phyloP scores from a whole-genome alignment of 108 stramenopile genomes.

The Conticribra guillardii region DNA sequence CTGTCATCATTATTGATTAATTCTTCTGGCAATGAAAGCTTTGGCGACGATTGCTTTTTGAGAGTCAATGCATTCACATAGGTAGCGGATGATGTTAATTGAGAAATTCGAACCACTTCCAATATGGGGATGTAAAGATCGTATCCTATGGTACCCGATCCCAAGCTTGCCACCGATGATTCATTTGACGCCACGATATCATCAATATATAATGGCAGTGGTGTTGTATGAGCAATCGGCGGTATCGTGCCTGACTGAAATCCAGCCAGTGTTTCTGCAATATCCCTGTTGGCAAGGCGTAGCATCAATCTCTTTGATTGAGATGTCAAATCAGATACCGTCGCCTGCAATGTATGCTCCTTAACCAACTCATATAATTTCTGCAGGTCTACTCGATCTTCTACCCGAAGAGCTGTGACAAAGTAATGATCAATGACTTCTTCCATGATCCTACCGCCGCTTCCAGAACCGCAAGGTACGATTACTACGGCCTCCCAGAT shows the following conservation, averaged over 20 bases:
- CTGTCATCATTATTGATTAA: too few species aligned
- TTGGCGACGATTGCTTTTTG: neutral
- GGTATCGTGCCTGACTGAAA: constrained; percentile 49
- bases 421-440: constrained; percentile 25
- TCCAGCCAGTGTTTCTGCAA: constrained; percentile 45
- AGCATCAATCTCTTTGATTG: constrained; percentile 8
- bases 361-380: constrained; percentile 15
- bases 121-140: constrained; percentile 17
- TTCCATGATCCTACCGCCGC: neutral
- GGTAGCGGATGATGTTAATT: neutral
- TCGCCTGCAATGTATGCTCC: neutral
- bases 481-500: neutral
- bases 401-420: constrained; percentile 29
- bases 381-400: constrained; percentile 39
- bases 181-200: constrained; percentile 7
- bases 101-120: constrained; percentile 13
- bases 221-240: constrained; percentile 36
- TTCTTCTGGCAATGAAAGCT: too few species aligned
- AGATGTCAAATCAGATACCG: neutral
- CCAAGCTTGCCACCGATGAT: constrained; percentile 17
- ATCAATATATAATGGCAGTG: constrained; percentile 32
- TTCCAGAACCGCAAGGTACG: neutral
- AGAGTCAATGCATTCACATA: neutral
- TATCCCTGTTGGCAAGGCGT: constrained; percentile 12
- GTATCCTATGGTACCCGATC: constrained; percentile 27